These are phyloP conservation scores for Lichtheimia hyalospora DNA, from an alignment of 371 early-diverging fungal species.

Conservation along the genomic window DNA sequence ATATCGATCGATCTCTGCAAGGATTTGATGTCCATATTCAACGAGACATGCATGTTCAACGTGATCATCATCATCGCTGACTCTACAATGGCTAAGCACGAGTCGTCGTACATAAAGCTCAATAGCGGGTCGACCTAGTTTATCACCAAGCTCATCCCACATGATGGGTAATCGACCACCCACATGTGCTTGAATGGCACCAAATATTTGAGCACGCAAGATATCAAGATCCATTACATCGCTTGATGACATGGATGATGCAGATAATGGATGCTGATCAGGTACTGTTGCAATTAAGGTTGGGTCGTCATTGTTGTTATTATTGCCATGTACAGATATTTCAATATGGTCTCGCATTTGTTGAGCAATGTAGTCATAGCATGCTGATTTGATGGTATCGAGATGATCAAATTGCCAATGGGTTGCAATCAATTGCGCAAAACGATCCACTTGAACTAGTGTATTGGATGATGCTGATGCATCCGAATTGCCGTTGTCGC, in stretches of 20 bases:
- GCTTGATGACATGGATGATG: not conserved
- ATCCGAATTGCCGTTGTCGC: too few relatives aligned
- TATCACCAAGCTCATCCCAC: constrained; percentile 40
- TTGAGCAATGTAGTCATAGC: constrained; percentile 23
- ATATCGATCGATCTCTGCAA: constrained; percentile 31
- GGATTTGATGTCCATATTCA: constrained; percentile 23
- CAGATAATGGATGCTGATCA: constrained; percentile 5
- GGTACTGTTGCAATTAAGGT: constrained; percentile 3
- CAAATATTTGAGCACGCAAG: constrained; percentile 41
- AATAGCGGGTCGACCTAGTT: constrained; percentile 27
- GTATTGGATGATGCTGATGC: too few relatives aligned
- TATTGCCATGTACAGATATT: constrained; percentile 14
- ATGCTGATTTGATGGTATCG: constrained; percentile 27
- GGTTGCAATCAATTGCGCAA: constrained; percentile 37
- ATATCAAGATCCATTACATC: constrained; percentile 39
- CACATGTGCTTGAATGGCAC: constrained; percentile 44
- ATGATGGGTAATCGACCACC: constrained; percentile 37
- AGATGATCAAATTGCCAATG: constrained; percentile 50
- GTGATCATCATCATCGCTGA: constrained; percentile 3
- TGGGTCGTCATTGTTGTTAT: constrained; percentile 2
- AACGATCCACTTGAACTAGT: constrained; percentile 24
- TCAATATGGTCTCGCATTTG: constrained; percentile 35
- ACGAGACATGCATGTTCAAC: constrained; percentile 25
- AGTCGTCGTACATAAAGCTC: constrained; percentile 23
- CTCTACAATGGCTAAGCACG: constrained; percentile 19